phyloP scores from a whole-genome alignment of 257 asterid genomes.

The Osmanthus fragrans region DNA sequence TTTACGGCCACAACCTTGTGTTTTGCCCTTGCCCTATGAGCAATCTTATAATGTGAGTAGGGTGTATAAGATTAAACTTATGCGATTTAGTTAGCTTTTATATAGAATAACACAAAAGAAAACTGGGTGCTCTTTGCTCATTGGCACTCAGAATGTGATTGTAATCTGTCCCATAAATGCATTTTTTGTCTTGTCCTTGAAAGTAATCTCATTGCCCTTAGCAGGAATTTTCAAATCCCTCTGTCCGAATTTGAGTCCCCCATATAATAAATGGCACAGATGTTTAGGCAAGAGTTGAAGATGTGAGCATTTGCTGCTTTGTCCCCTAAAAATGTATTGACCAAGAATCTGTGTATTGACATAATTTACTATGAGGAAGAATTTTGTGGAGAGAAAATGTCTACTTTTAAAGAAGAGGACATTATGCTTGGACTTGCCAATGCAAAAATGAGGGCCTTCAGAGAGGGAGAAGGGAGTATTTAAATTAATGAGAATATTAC shows the following conservation, averaged over 20 bases:
- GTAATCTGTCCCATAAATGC: not conserved
- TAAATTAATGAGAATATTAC: not conserved
- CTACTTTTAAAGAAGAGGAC: not conserved
- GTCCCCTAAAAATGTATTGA: not conserved
- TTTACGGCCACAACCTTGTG: not conserved
- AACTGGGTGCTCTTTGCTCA: not conserved
- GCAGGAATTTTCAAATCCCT: not conserved
- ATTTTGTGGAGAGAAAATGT: not conserved
- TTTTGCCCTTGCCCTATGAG: not conserved
- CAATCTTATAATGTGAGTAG: not conserved
- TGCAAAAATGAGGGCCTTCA: not conserved
- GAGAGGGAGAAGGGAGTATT: not conserved
- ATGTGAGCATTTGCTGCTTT: not conserved
- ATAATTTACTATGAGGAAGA: not conserved
- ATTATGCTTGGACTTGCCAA: not conserved
- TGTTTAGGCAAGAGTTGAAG: not conserved
- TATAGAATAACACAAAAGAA: no score
- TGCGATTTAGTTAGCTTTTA: not conserved
- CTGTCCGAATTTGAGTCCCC: not conserved
- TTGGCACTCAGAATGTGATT: not conserved
- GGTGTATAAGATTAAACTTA: not conserved
- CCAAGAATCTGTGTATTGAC: not conserved
- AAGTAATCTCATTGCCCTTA: not conserved
- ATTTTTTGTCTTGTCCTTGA: not conserved
- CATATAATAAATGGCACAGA: not conserved